phyloP scores from a whole-genome alignment of 2,329 filamentous ascomycete genomes.

The Neopestalotiopsis sp. region DNA sequence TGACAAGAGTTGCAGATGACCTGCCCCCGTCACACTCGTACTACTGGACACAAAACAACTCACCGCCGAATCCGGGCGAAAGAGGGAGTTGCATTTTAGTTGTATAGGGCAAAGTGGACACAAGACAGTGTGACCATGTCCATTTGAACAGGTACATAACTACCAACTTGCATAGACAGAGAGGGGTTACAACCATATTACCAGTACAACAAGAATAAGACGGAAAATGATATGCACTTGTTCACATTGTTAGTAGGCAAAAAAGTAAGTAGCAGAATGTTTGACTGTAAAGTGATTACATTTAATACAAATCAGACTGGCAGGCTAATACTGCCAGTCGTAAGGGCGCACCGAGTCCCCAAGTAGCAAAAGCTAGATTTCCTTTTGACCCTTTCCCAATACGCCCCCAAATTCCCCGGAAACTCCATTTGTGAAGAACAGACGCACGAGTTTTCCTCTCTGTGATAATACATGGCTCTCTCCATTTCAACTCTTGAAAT shows the following conservation, averaged over 20 bases:
- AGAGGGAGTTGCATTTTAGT: not conserved
- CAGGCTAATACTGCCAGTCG: too few relatives aligned
- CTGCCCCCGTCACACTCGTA: not conserved
- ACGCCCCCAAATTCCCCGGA: not conserved
- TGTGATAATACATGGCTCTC: not conserved
- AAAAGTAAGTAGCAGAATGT: too few relatives aligned
- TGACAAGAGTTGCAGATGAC: conserved; percentile 1
- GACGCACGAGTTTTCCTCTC: not conserved
- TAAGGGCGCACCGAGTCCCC: not conserved
- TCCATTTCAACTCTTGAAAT: not conserved
- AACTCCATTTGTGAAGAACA: conserved; percentile 1
- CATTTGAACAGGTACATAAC: too few relatives aligned
- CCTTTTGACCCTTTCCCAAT: not conserved
- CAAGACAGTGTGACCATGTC: too few relatives aligned
- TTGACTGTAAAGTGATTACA: too few relatives aligned
- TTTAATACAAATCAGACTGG: too few relatives aligned
- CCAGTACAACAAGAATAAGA: too few relatives aligned
- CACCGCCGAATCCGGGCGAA: not conserved
- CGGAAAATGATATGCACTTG: too few relatives aligned
- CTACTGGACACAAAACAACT: conserved; percentile 4
- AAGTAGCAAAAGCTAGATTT: not conserved
- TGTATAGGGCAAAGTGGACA: not conserved
- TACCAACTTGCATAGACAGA: too few relatives aligned
- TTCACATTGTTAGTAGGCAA: too few relatives aligned
- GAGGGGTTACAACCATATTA: too few relatives aligned